These are phyloP conservation scores for Russula vinacea DNA, from an alignment of 768 basidiomycete species.

Conservation along the genomic window DNA sequence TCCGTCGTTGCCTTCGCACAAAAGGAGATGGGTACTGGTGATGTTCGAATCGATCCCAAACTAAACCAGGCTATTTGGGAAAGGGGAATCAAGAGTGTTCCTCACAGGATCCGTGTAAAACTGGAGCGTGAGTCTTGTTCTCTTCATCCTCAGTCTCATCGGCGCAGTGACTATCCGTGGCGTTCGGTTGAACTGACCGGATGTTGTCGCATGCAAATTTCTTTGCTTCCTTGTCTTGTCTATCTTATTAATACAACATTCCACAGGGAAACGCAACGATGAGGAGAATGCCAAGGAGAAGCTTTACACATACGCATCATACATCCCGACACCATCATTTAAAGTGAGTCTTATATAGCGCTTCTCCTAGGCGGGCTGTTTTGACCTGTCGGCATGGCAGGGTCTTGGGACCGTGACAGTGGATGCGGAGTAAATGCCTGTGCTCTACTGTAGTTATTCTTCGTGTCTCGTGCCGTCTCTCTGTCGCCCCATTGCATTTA, in stretches of 20 bases:
- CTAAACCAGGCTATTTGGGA: slow-evolving; percentile 97
- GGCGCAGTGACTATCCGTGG: neutral
- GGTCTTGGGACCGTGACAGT: slow-evolving; percentile 80
- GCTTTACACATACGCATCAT: slow-evolving; percentile 86
- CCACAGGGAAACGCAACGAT: slow-evolving; percentile 92
- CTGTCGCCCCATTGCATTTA: slow-evolving; percentile 9
- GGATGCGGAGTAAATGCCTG: slow-evolving; percentile 66
- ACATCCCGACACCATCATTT: slow-evolving; percentile 74
- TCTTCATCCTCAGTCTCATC: neutral
- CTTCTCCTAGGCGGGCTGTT: slow-evolving; percentile 24
- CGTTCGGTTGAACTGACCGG: neutral
- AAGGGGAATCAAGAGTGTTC: slow-evolving; percentile 90
- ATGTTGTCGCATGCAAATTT: neutral
- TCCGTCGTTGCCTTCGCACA: slow-evolving; percentile 87
- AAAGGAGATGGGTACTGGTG: slow-evolving; percentile 92
- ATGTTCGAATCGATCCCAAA: slow-evolving; percentile 92
- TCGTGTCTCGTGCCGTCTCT: slow-evolving; percentile 3
- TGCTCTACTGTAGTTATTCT: slow-evolving; percentile 2
- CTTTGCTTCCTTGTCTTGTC: neutral
- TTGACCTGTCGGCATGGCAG: slow-evolving; percentile 41
- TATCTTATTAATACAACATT: neutral
- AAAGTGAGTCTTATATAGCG: slow-evolving; percentile 56
- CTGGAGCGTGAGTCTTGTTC: slow-evolving; percentile 72
- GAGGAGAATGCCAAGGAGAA: slow-evolving; percentile 99
- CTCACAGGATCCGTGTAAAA: slow-evolving; percentile 86